Evolutionary conservation across 2,329 filamentous ascomycete genomes (phyloP), one percentile per base, ranked within the genome.

Genomic region (Fusarium miscanthi): DNA sequence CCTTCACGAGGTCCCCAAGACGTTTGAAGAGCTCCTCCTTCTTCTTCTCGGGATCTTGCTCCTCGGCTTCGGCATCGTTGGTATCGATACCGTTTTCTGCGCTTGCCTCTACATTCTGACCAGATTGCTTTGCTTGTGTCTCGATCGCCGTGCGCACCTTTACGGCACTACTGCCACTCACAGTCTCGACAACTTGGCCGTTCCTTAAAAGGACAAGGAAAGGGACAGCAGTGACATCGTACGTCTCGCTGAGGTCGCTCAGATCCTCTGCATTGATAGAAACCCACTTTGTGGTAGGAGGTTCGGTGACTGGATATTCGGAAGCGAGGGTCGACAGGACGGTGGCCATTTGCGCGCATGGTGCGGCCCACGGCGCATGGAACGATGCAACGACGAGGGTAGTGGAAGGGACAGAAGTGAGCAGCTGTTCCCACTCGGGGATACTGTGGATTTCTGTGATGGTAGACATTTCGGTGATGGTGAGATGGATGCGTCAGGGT

Each of bases 351-450:
- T 98, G 94, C 72, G 93, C 91, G 86, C 96, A 98, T 49, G 96
- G 96, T 66, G 94, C 94, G 35, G 96, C 96, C 96, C 96, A 99
- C 74, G 95, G 93, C 25, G 96, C 94, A 82, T 98, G 93, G 87
- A 99, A 99, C 81, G 95, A 98, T 80, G 97, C 90, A 79, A 98
- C 87, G 71, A 95, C 87, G 67, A 98, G 89, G 21, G 93, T 90
- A 21, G 91, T 88, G 4, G 91, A 80, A 16, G 93, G 89, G 19
- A 95, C 87, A 45, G 89, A 87, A 70, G 87, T 85, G 70, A 93
- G 85, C 79, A 92, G 87, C 74, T 89, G 84, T 74, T 91, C 86
- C 90, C 96, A 98, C 77, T 91, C 90, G 75, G 87, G 84, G 78
- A 94, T 90, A 76, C 88, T 90, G 76, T 90, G 88, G 83, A 98